phyloP scores from a whole-genome alignment of 2,329 filamentous ascomycete species.

The Cladorrhinum sp. region DNA sequence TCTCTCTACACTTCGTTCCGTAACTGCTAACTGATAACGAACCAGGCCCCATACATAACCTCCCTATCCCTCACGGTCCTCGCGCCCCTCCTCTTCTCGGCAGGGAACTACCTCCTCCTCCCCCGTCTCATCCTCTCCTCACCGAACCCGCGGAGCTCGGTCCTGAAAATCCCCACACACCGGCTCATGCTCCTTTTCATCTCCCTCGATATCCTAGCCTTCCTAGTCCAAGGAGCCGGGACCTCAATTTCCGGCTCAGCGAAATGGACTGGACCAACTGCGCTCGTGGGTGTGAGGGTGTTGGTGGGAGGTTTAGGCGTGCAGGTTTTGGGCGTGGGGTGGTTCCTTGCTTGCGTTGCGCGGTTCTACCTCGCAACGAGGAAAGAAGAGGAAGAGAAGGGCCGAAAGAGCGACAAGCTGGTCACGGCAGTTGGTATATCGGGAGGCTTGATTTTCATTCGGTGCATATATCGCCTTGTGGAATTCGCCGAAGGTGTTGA shows the following conservation, averaged over 20 bases:
- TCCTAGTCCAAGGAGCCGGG: constrained; percentile 44
- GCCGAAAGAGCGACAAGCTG: constrained; percentile 38
- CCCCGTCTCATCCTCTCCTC: constrained; percentile 43
- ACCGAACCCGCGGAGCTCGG: constrained; percentile 27
- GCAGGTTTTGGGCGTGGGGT: constrained; percentile 40
- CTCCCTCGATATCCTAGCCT: constrained; percentile 42
- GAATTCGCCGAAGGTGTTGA: constrained; percentile 22
- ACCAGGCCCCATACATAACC: constrained; percentile 8
- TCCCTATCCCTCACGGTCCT: constrained; percentile 29
- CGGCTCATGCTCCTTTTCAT: constrained; percentile 47
- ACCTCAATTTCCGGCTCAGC: constrained; percentile 41
- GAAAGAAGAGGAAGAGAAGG: constrained; percentile 19
- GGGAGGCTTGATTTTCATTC: constrained; percentile 41
- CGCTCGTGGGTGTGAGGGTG: constrained; percentile 38
- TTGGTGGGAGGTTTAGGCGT: constrained; percentile 42
- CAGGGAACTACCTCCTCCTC: constrained; percentile 50
- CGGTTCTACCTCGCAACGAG: constrained; percentile 34
- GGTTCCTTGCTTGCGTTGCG: constrained; percentile 40
- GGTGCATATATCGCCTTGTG: constrained; percentile 21
- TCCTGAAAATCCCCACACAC: constrained; percentile 37
- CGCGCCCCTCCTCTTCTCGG: constrained; percentile 47
- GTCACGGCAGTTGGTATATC: constrained; percentile 43
- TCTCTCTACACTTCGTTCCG: not conserved
- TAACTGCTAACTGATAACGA: not conserved
- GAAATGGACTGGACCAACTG: constrained; percentile 41